A percentile compares a stretch with the other conserved stretches of the same genome.
Evolutionary conservation across 1,284 basidiomycete genomes (phyloP).

Genomic region (Sanguinoderma infundibulare): DNA sequence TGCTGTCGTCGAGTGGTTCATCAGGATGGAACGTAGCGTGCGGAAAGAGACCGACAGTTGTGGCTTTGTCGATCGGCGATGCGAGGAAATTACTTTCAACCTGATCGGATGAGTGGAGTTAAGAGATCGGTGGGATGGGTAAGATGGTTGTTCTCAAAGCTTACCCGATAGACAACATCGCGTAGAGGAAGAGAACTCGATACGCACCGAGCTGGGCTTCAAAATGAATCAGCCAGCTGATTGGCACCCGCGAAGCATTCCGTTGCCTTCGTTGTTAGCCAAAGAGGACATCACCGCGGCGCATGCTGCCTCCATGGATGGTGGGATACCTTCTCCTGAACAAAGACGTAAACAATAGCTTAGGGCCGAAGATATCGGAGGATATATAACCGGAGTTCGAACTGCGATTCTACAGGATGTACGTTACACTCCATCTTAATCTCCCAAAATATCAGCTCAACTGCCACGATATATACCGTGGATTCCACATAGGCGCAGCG

Average conservation of each 20-base stretch:
- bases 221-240: background rate
- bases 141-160: slow-evolving; percentile 21
- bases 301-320: slow-evolving; percentile 48
- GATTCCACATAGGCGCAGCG: slow-evolving; percentile 50
- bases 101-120: slow-evolving; percentile 31
- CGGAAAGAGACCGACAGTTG: slow-evolving; percentile 54
- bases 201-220: slow-evolving; percentile 53
- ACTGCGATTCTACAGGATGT: slow-evolving; percentile 40
- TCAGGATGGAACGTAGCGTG: slow-evolving; percentile 69
- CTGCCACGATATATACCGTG: background rate
- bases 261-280: slow-evolving; percentile 58
- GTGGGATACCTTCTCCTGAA: background rate
- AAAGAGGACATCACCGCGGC: slow-evolving; percentile 59
- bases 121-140: background rate
- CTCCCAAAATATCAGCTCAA: background rate
- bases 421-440: slow-evolving; percentile 21
- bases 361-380: slow-evolving; percentile 41
- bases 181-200: slow-evolving; percentile 56
- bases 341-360: background rate
- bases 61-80: slow-evolving; percentile 60
- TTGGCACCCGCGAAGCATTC: background rate
- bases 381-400: slow-evolving; percentile 41
- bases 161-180: slow-evolving; percentile 54
- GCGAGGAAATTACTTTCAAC: slow-evolving; percentile 64
- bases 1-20: slow-evolving; percentile 63